Base-by-base conservation (phyloP, 345 rosid species). In the Camelina neglecta region DNA sequence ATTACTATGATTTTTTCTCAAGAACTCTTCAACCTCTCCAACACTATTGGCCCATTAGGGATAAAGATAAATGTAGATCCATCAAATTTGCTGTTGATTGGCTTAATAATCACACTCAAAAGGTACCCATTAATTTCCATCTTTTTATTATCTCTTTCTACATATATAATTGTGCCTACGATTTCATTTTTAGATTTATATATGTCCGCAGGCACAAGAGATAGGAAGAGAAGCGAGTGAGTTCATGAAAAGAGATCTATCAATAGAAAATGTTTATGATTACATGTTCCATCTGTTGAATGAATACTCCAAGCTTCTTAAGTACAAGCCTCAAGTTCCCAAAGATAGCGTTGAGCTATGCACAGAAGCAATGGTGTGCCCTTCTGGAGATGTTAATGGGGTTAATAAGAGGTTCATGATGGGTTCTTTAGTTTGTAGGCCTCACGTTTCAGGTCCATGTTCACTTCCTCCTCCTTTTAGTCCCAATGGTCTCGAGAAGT, bases 61-160 rank as follows among this genome's bases (percentile, higher is more conserved):
- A 71, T 1, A 60, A 83, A 2, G 85, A 84, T 58, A 91, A 86
- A 78, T 87, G 97, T 80, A 75, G 78, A 73, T 85, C 89, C 75
- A 81, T 91, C 77, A 86, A 89, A 77, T 91, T 89, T 79, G 93
- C 97, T 4, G 97, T 89, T 33, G 86, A 89, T 23, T 89, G 97
- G 97, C 91, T 89, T 66, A 89, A 91, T 67, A 78, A 62, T 60
- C 86, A 89, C 81, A 78, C 69, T n/a, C 75, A 60, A 20, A 86
- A 91, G 93, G 93, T 90, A 66, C 23, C 31, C 8, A 1, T 35
- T 35, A 7, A 24, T 12, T 8, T 11, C 71, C 54, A 16, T 48
- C 31, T 57, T 7, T 23, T 5, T 36, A 7, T 16, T 4, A 53
- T n/a, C 24, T 55, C 11, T 71, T 45, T 54, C 10, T 55, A 51